Evolutionary conservation across 441 rosid species (phyloP), one percentile per base, ranked within the genome.

Genomic region (Manihot esculenta): DNA sequence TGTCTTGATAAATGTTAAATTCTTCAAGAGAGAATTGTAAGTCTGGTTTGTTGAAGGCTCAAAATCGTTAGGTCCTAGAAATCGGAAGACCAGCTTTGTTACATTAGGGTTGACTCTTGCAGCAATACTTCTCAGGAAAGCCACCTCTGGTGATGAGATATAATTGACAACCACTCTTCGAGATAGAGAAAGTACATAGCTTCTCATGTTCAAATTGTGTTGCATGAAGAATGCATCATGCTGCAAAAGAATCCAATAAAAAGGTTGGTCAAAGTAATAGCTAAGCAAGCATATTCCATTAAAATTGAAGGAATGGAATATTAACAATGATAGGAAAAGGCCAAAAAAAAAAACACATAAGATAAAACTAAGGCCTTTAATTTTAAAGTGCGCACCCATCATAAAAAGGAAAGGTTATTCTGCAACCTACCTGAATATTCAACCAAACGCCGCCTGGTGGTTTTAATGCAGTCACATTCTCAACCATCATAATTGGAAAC

Each of bases 141-240:
- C 74, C 67, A 86, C 87, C 60, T 94, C 98, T 14, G 98, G 97
- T 59, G 97, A 94, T 62, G 99, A 94, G 77, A 94, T 84, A 66
- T 84, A 87, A 71, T 62, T 73, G 13, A 90, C 59, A 51, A 64
- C 59, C 49, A 83, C 89, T 30, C 72, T 84, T 75, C 74, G 82
- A 54, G 85, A 79, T 14, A 79, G 57, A 51, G 92, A 66, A 49
- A 85, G 79, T 13, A 89, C 80, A 70, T 82, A 89, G 60, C 33
- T 82, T 76, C 82, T 88, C 91, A 85, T 88, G 78, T 91, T 92
- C 81, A 90, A 73, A 60, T 89, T 91, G 77, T 83, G 94, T 72
- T 89, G 97, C 0, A 71, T 3, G 71, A 80, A 94, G 84, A 94
- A 94, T 10, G 78, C 76, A 61, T 87, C 85, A 68, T 89, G 88